Evolutionary conservation across 108 stramenopile genomes (phyloP), one percentile per base, ranked within the genome.

Genomic region (Cyclotella choctawhatcheeana): DNA sequence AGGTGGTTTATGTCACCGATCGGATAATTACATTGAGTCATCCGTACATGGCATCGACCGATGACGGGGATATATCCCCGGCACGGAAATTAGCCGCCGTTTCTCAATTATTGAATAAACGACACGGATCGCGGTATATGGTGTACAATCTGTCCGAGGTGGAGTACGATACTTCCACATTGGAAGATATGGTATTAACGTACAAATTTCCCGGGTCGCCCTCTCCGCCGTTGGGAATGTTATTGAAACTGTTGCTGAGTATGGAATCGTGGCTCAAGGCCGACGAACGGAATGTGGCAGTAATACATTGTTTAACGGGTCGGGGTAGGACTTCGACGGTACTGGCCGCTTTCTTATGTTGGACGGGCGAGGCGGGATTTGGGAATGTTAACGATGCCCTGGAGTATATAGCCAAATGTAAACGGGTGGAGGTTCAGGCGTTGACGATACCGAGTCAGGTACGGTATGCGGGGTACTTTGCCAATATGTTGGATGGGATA

Each of bases 101-200:
- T 0, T 86, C 82, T 18, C 89, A 93, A 25, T 74, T 93, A 72
- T 63, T 97, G 33, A 45, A 83, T 51, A 85, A 87, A 35, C 72
- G 92, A 45, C 97, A 97, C 54, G 85, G 78, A 25, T 77, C 82
- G 7, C 59, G 84, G 30, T 97, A 84, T 80, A 94, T 99, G 90
- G 91, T 98, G 21, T 98, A 95, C 96, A 99, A 99, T 84, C 64
- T 99, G 30, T 88, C 86, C 30, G 98, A 99, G 81, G 94, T 97
- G 21, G 85, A 89, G 22, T 98, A 97, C 74, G 97, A 97, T 65
- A 73, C 82, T 18, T 64, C 76, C 3, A 37, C 90, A 24, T 86
- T 99, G 52, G 85, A 96, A 47, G 86, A 97, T 71, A 89, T 92
- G 75, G 97, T 99, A 7, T 44, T 99, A 65, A 89, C 91, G 25